phyloP scores from a whole-genome alignment of 2,329 filamentous ascomycete species.

The Neonectria magnoliae region DNA sequence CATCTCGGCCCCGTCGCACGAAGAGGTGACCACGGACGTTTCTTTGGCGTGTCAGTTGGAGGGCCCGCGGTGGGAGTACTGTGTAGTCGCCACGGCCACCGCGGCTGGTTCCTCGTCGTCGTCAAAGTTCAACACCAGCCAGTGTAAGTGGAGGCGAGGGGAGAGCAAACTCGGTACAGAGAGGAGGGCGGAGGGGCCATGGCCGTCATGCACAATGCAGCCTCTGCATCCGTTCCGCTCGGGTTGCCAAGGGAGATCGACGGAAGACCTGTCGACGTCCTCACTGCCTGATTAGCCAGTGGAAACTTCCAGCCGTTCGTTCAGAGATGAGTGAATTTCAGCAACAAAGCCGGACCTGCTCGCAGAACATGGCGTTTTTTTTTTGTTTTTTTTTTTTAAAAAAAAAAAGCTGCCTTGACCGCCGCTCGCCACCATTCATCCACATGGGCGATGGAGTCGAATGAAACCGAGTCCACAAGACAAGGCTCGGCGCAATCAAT shows the following conservation, averaged over 20 bases:
- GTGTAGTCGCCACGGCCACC: background rate
- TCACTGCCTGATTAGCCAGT: background rate
- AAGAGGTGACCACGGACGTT: slow-evolving; percentile 1
- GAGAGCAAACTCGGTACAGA: background rate
- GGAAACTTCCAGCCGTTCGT: background rate
- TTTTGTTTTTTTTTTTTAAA: no score
- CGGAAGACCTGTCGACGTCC: background rate
- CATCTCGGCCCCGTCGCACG: slow-evolving; percentile 1
- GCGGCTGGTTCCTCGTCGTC: background rate
- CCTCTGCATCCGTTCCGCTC: slow-evolving; percentile 7
- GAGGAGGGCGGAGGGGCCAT: slow-evolving; percentile 13
- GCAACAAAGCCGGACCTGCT: background rate
- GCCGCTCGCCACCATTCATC: background rate
- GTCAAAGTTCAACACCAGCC: background rate
- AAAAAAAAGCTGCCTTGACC: slow-evolving; percentile 3
- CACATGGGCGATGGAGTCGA: background rate
- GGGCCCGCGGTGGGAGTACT: background rate
- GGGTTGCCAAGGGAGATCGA: slow-evolving; percentile 24
- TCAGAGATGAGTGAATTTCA: slow-evolving; percentile 1
- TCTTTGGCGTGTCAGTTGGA: slow-evolving; percentile 21
- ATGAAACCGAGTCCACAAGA: slow-evolving; percentile 9
- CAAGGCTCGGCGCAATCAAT: slow-evolving; percentile 10
- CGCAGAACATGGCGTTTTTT: background rate
- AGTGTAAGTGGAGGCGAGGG: slow-evolving; percentile 4
- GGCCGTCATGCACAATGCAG: slow-evolving; percentile 18